Evolutionary conservation across 108 stramenopile species (phyloP), one percentile per base, ranked within the genome.

Genomic region (Fragilaria crotonensis): DNA sequence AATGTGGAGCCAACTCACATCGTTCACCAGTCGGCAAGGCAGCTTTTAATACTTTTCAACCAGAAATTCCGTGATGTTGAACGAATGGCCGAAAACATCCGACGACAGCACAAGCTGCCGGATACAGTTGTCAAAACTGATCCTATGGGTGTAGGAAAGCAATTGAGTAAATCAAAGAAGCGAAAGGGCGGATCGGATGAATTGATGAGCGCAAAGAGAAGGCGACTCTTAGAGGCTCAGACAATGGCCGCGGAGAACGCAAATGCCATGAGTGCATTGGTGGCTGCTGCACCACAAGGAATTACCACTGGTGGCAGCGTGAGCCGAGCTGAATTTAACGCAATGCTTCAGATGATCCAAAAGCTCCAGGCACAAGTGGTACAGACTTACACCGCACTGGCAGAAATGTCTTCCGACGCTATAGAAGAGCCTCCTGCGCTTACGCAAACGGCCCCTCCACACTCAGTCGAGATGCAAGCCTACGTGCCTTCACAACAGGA

Each of bases 1-100:
- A 98, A 98, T 66, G 75, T 91, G 5, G 77, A 87, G 56, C 83
- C 90, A 14, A 76, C 75, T 41, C 90, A 97, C 71, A 60, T 77
- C 25, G 94, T 98, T 47, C 91, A 95, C 70, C 60, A 64, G 46
- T 58, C 77, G 18, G 97, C 97, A 27, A 59, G 75, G 19, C 72
- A 70, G 64, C 65, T 98, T 33, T 63, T 80, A 7, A 61, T 71
- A 21, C 54, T 78, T 32, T 93, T 93, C 73, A 85, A 85, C 52
- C 60, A 70, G 31, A 89, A 85, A 56, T 87, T 75, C 56, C 68
- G 78, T n/a, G 73, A 81, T 49, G 70, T 87, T 51, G 93, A 94
- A 65, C 65, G 79, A 33, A 53, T 64, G 23, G 44, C 78, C 5
- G 67, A 79, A 41, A 75, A 50, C 49, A 50, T 81, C 4, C 67